Base-by-base conservation (phyloP, 1,284 basidiomycete species). In the Lentinula novae-zelandiae region DNA sequence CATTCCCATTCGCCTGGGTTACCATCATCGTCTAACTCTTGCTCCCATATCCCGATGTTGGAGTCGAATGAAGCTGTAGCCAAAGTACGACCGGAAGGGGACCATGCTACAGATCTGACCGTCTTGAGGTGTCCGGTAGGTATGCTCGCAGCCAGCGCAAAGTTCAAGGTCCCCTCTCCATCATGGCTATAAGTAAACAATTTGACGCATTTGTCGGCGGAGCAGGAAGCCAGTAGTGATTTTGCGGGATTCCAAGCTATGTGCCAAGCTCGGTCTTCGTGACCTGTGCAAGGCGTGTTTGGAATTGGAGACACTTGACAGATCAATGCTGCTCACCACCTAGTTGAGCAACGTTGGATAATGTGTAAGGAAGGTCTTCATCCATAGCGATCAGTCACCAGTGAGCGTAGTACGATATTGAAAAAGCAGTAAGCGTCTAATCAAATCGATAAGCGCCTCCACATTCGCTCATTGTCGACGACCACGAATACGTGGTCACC, bases 41-140 rank as follows among this genome's bases (percentile, higher is more conserved):
- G 86, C 68, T 95, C 93, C 95, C 96, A 99, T 48, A 99, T 82
- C 0, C 89, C 92, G 27, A 98, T 90, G 57, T 93, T 95, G 0
- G 93, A 85, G 70, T 99, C 97, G 68, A 99, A 99, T 1, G 93
- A 96, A 0, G 90, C 97, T 0, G 95, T 96, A 0, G 95, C 96
- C n/a, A 99, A 81, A 1, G 89, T 90, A 57, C 82, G 79, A 1
- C 96, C 96, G 2, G 90, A 89, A 0, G 96, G 96, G 2, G 93
- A 82, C 95, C 96, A 99, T 0, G 93, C 88, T 31, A 98, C 70
- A 13, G 87, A 81, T 27, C 97, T 83, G n/a, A 99, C 92, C 0
- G 96, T 96, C 65, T 96, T 92, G 27, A 86, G 83, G 72, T 99
- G 97, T 1, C 89, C 93, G 0, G 96, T 96, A 0, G 81, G 76